These are phyloP conservation scores for Arctium minus DNA, from an alignment of 129 eudicot species.

Conservation along the genomic window DNA sequence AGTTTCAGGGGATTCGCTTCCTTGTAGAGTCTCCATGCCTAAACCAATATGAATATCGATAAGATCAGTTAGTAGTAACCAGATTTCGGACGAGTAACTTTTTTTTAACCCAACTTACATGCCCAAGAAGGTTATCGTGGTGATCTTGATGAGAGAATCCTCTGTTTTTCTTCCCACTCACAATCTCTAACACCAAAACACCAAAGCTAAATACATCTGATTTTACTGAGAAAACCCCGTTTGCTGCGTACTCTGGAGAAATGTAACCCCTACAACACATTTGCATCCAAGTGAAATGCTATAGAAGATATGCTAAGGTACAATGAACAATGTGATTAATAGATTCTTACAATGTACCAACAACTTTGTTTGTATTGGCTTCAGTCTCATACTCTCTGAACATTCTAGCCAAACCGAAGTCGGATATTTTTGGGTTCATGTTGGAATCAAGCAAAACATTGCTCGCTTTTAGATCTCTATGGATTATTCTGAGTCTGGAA, in stretches of 20 bases:
- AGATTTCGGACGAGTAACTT: not conserved
- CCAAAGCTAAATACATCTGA: conserved; percentile 32
- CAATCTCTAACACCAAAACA: conserved; percentile 22
- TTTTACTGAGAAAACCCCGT: conserved; percentile 27
- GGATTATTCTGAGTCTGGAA: conserved; percentile 29
- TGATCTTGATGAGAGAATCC: conserved; percentile 28
- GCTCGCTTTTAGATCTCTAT: conserved; percentile 39
- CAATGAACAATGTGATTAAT: not conserved
- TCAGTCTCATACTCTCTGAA: conserved; percentile 27
- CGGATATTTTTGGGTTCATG: conserved; percentile 41
- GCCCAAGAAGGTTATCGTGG: conserved; percentile 22
- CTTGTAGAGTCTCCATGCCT: conserved; percentile 29
- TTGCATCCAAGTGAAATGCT: not conserved
- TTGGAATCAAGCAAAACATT: conserved; percentile 34
- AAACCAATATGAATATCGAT: not conserved
- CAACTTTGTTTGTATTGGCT: conserved; percentile 31
- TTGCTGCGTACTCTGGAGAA: conserved; percentile 25
- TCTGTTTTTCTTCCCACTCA: conserved; percentile 31
- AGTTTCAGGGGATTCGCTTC: conserved; percentile 18
- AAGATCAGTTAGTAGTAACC: not conserved
- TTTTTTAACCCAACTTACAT: conserved; percentile 11
- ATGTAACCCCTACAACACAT: conserved; percentile 7
- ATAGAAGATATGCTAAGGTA: not conserved
- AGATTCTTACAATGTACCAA: conserved; percentile 39
- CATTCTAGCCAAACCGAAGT: conserved; percentile 43